Evolutionary conservation across 1,284 basidiomycete species (phyloP).

Genomic region (Neonothopanus nambi): DNA sequence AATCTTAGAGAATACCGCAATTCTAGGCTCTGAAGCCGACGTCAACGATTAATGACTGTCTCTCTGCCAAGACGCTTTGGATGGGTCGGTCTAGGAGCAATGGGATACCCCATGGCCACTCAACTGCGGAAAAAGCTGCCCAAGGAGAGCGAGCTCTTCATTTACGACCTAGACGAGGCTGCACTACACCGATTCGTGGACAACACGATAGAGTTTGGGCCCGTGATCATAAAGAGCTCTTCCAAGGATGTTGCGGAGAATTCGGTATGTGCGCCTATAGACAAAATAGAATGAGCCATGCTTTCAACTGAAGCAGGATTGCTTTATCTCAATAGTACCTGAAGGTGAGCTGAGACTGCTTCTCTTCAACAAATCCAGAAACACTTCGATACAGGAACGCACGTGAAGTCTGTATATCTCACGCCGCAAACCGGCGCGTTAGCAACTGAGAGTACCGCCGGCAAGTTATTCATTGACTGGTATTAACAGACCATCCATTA

Average conservation of each 20-base stretch:
- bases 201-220: constrained; percentile 18
- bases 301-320: constrained; percentile 27
- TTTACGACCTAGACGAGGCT: constrained; percentile 34
- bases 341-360: constrained; percentile 30
- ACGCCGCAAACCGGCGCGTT: constrained; percentile 32
- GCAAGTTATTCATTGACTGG: constrained; percentile 42
- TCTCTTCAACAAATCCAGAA: not conserved
- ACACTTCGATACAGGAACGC: constrained; percentile 27
- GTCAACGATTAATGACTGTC: constrained; percentile 14
- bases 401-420: constrained; percentile 38
- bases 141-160: constrained; percentile 24
- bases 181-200: constrained; percentile 28
- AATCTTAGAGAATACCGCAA: too few species aligned
- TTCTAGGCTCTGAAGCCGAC: not conserved
- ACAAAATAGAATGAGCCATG: not conserved
- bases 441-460: constrained; percentile 29
- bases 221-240: constrained; percentile 24
- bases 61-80: constrained; percentile 29
- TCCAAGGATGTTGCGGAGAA: constrained; percentile 36
- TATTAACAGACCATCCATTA: constrained; percentile 15
- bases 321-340: constrained; percentile 39
- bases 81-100: constrained; percentile 41
- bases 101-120: constrained; percentile 43
- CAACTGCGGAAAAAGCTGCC: constrained; percentile 33
- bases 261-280: constrained; percentile 27